Percentiles rank a stretch among this genome's conserved stretches.
Conservation (phyloP, 495 filamentous ascomycete species). For the Neurospora sp. region DNA sequence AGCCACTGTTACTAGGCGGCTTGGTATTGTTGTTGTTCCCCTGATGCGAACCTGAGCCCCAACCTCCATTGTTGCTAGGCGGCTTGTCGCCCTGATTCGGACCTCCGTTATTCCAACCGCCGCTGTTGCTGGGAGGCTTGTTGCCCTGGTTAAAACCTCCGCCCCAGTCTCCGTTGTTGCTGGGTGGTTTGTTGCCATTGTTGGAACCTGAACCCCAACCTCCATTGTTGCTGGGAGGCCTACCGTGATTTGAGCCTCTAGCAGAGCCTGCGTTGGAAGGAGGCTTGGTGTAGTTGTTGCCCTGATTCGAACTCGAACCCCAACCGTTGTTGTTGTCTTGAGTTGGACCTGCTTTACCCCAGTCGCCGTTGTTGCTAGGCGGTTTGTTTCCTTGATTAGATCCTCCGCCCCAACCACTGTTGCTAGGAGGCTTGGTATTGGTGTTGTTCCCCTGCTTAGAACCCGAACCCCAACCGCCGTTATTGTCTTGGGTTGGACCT, state of each 20-base stretch:
- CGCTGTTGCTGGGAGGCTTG: neutral
- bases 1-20: no score
- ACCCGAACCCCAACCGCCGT: neutral
- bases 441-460: neutral
- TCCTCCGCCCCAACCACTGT: neutral
- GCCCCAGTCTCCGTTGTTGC: neutral
- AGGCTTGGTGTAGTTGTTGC: neutral
- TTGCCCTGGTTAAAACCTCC: neutral
- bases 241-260: neutral
- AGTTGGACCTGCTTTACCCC: neutral
- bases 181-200: neutral
- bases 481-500: neutral
- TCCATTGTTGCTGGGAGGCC: neutral
- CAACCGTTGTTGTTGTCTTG: neutral
- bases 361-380: neutral
- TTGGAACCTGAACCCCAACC: neutral
- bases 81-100: neutral
- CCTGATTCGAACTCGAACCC: neutral
- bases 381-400: neutral
- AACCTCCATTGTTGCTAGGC: no score
- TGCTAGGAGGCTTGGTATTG: no score
- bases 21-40: neutral
- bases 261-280: neutral
- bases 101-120: neutral
- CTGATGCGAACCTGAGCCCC: neutral